Conservation (phyloP, 768 basidiomycete genomes). For the Suillus plorans region DNA sequence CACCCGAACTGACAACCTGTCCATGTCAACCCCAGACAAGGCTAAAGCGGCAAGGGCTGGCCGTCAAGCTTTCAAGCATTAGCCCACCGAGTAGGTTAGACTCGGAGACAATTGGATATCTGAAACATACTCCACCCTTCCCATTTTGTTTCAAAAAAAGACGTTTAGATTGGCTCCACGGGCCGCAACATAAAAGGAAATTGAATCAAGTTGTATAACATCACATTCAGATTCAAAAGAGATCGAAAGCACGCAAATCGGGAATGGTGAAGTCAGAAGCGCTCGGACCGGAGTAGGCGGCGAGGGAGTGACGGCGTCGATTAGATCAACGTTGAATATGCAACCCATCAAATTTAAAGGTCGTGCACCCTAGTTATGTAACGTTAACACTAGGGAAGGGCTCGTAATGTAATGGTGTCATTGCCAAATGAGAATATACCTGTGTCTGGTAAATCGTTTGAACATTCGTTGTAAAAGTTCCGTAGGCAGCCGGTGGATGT, state of each 20-base stretch:
- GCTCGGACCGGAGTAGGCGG: not conserved
- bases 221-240: not conserved
- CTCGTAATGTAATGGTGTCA: not conserved
- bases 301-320: no score
- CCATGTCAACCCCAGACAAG: no score
- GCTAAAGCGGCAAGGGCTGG: no score
- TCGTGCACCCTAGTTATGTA: not conserved
- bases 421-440: not conserved
- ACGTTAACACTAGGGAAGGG: not conserved
- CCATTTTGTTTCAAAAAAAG: no score
- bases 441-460: not conserved
- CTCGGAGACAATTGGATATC: not conserved
- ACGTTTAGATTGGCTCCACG: no score
- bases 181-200: no score
- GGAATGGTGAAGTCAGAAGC: not conserved
- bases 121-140: not conserved
- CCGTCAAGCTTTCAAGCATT: no score
- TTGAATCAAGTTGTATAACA: no score
- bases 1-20: no score
- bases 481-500: not conserved
- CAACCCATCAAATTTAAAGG: not conserved
- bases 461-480: not conserved
- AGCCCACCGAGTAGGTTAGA: not conserved
- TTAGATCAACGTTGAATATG: not conserved
- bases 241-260: constrained; percentile 1